Evolutionary conservation across 768 basidiomycete genomes (phyloP), one percentile per base, ranked within the genome.

Genomic region (Hericium alpestre): DNA sequence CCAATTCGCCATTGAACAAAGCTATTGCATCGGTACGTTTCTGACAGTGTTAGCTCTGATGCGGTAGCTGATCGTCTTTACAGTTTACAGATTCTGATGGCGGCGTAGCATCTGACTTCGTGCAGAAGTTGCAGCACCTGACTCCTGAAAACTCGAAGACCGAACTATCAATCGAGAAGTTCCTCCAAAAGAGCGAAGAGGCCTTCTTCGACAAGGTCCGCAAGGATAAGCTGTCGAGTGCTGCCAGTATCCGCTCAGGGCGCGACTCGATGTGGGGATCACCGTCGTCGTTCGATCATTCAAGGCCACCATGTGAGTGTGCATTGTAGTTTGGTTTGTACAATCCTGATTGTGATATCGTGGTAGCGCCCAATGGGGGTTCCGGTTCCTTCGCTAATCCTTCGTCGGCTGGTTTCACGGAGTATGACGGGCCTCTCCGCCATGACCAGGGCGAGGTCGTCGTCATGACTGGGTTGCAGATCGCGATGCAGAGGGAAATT

Each of bases 31-130:
- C 91, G 58, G 90, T 92, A 65, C 62, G 81, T 72, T 18, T 61
- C 23, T 25, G 25, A 4, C 13, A 49, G 37, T 40, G 37, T 25
- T 47, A 23, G 43, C 43, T 25, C 39, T 51, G 58, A 51, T 41
- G 23, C 56, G 52, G 56, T 47, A 58, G 18, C 25, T 50, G 40
- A 58, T 56, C 20, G 43, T 50, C 53, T 41, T 27, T 38, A 12
- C 53, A 93, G 87, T 96, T 96, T 72, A 95, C 93, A 20, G 93
- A 95, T 69, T 78, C 90, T 1, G 92, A 95, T 67, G 93, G 93
- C 38, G 90, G 90, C 50, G 93, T 96, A 52, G 88, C 92, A 10
- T 80, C 86, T 38, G 85, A 90, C 56, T 96, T 95, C 70, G 89
- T 93, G 9, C 83, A 88, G 64, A 92, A 87, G 68, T 72, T 96